Evolutionary conservation across 345 rosid species (phyloP).

Genomic region (Raphanus raphanistrum): DNA sequence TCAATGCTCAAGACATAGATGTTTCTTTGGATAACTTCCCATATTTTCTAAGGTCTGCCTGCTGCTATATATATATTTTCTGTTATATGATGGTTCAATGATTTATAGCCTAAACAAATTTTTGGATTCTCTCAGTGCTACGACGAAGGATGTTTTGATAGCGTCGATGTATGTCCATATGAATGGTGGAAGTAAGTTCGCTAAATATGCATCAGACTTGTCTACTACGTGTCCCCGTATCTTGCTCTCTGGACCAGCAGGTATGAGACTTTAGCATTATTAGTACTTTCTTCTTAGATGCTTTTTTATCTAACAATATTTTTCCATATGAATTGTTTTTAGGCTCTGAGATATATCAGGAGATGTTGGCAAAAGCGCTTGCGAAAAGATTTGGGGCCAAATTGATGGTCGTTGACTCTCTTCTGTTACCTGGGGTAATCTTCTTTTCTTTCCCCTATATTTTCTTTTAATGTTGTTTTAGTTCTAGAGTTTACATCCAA

Average conservation of each 20-base stretch:
- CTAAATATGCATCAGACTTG: constrained; percentile 71
- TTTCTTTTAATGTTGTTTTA: constrained; percentile 3
- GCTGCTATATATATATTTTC: background rate
- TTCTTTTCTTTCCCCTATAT: background rate
- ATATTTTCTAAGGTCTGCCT: constrained; percentile 77
- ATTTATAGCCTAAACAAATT: constrained; percentile 19
- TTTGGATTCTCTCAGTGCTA: constrained; percentile 56
- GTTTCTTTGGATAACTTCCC: constrained; percentile 83
- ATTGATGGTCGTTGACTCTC: constrained; percentile 80
- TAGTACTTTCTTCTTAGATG: background rate
- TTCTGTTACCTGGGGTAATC: constrained; percentile 92
- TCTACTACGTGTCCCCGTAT: constrained; percentile 81
- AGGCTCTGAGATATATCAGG: constrained; percentile 99
- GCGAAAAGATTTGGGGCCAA: constrained; percentile 84
- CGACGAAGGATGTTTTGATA: constrained; percentile 83
- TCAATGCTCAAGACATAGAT: constrained; percentile 61
- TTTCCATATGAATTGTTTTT: constrained; percentile 15
- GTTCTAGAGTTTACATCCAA: background rate
- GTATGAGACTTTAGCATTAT: constrained; percentile 39
- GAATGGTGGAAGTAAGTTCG: constrained; percentile 67
- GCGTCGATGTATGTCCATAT: constrained; percentile 75
- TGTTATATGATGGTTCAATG: constrained; percentile 1
- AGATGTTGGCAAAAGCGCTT: constrained; percentile 84
- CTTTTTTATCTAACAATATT: background rate
- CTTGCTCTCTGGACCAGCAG: constrained; percentile 94